Conservation (phyloP, 2,329 filamentous ascomycete species). For the Amylocarpus encephaloides region DNA sequence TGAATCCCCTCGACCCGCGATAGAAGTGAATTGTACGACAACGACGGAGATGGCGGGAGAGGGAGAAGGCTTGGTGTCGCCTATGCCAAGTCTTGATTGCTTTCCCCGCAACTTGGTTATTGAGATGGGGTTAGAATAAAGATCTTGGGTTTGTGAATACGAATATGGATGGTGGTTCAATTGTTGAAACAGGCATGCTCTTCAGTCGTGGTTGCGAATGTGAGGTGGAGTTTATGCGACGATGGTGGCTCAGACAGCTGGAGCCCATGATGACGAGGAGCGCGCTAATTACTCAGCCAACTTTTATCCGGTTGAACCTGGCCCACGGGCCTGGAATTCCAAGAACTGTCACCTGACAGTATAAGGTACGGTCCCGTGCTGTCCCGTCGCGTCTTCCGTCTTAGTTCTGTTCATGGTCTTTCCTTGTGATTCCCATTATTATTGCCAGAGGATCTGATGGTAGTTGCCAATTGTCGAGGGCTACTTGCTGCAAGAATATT, state of each 20-base stretch:
- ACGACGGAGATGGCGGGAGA: conserved; percentile 1
- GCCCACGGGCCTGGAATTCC: no score
- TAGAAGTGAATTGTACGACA: conserved; percentile 1
- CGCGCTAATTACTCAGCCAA: background rate
- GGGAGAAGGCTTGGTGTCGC: background rate
- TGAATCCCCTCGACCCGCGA: background rate
- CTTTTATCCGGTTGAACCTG: background rate
- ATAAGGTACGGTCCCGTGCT: background rate
- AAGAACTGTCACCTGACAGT: background rate
- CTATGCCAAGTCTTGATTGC: conserved; percentile 1
- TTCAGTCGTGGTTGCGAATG: background rate
- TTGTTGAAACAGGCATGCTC: conserved; percentile 7
- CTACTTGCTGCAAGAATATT: no score
- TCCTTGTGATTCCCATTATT: no score
- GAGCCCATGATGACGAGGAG: conserved; percentile 4
- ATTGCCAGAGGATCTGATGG: no score
- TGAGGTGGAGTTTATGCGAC: conserved; percentile 7
- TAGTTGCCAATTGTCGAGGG: no score
- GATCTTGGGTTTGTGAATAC: background rate
- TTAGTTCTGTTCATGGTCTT: no score
- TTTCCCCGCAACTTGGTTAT: conserved; percentile 3
- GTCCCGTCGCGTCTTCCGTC: no score
- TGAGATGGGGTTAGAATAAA: background rate
- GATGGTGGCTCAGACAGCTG: conserved; percentile 7
- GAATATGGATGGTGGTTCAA: conserved; percentile 2